A percentile compares a stretch with the other conserved stretches of the same genome.
These are phyloP conservation scores for Hypoxylon intermedium DNA, from an alignment of 495 filamentous ascomycete species.

Conservation along the genomic window DNA sequence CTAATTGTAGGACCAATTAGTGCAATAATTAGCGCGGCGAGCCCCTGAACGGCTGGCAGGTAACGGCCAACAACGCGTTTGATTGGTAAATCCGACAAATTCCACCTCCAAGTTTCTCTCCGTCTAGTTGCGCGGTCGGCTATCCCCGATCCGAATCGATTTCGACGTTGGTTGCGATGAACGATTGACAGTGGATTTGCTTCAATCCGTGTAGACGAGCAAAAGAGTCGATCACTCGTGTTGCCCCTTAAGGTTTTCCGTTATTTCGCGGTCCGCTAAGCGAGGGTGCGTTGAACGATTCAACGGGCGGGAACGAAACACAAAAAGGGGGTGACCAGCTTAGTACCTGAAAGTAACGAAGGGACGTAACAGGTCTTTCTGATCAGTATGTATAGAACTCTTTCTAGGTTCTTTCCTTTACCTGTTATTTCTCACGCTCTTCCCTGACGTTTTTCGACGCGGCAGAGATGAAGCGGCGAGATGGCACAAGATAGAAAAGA, in stretches of 20 bases:
- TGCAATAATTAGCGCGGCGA: slow-evolving; percentile 26
- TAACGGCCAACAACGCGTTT: slow-evolving; percentile 24
- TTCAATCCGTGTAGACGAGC: slow-evolving; percentile 11
- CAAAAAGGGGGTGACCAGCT: slow-evolving; percentile 30
- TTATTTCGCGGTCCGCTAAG: slow-evolving; percentile 30
- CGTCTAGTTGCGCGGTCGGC: slow-evolving; percentile 8
- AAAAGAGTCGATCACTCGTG: slow-evolving; percentile 13
- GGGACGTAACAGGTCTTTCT: slow-evolving; percentile 29
- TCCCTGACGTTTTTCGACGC: slow-evolving; percentile 29
- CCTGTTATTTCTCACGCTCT: slow-evolving; percentile 19
- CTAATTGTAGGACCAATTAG: slow-evolving; percentile 26
- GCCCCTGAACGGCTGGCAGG: slow-evolving; percentile 20
- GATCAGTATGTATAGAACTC: slow-evolving; percentile 13
- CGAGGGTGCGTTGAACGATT: slow-evolving; percentile 29
- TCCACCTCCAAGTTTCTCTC: slow-evolving; percentile 17
- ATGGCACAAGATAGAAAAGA: slow-evolving; percentile 29
- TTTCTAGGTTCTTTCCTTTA: slow-evolving; percentile 16
- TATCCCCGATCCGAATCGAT: slow-evolving; percentile 5
- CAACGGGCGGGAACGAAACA: slow-evolving; percentile 36
- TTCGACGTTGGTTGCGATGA: slow-evolving; percentile 5
- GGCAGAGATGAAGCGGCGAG: slow-evolving; percentile 35
- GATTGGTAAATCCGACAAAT: slow-evolving; percentile 35
- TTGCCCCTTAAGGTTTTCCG: slow-evolving; percentile 16
- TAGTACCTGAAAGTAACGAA: slow-evolving; percentile 42
- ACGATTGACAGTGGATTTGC: slow-evolving; percentile 28